phyloP scores from a whole-genome alignment of 805 yeast species.

The Barnettozyma sucrosica region DNA sequence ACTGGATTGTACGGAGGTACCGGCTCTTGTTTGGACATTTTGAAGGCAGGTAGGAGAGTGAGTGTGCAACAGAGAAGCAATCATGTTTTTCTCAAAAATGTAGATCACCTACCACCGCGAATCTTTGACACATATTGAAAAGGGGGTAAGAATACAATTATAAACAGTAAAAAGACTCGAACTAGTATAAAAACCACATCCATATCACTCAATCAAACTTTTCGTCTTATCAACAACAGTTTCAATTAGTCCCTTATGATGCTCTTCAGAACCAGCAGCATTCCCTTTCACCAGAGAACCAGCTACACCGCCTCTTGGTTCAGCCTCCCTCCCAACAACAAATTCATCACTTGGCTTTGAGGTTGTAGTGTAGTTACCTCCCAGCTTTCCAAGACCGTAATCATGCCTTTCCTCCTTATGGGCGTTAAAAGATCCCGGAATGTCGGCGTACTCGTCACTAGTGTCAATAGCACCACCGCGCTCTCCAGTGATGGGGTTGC shows the following conservation, averaged over 20 bases:
- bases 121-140: neutral
- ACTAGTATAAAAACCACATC: neutral
- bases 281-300: neutral
- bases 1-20: constrained; percentile 11
- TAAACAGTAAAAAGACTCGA: neutral
- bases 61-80: too few species aligned
- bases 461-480: neutral
- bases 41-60: neutral
- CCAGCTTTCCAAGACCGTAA: neutral
- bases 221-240: constrained; percentile 8
- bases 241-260: constrained; percentile 7
- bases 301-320: neutral
- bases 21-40: neutral
- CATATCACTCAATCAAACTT: neutral
- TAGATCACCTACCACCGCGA: neutral
- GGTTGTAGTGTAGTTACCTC: neutral
- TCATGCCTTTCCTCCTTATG: neutral
- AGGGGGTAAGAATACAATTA: neutral
- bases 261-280: neutral
- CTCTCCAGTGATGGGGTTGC: constrained; percentile 15
- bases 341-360: neutral
- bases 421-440: constrained; percentile 3
- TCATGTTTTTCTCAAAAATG: too few species aligned
- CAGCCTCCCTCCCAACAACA: neutral
- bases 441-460: neutral